Evolutionary conservation across 2,329 filamentous ascomycete species (phyloP).

Genomic region (Pestalotiopsis sp.): DNA sequence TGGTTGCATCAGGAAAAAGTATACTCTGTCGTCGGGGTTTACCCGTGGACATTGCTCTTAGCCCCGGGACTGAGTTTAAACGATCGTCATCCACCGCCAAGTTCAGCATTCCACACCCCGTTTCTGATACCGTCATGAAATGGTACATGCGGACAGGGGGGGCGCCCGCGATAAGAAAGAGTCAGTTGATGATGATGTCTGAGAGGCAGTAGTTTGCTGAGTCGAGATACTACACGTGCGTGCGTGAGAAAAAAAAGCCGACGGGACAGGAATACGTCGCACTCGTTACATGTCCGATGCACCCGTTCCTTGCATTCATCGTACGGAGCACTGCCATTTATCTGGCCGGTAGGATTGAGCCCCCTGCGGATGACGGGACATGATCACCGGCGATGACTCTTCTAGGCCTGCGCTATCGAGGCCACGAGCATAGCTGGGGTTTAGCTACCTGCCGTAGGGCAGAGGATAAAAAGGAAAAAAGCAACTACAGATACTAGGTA

Average conservation of each 20-base stretch:
- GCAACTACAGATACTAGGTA: background rate
- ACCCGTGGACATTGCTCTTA: background rate
- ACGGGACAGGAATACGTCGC: background rate
- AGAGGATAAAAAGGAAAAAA: background rate
- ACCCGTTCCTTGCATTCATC: background rate
- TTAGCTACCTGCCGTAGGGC: background rate
- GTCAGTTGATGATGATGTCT: background rate
- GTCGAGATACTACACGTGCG: background rate
- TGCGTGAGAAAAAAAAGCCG: background rate
- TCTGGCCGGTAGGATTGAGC: background rate
- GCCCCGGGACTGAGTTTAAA: constrained; percentile 3
- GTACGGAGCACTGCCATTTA: background rate
- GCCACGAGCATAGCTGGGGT: background rate
- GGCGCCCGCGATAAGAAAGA: background rate
- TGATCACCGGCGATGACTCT: background rate
- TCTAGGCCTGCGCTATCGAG: background rate
- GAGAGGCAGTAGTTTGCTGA: background rate
- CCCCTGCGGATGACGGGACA: background rate
- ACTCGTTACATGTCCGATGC: background rate
- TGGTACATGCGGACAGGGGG: background rate
- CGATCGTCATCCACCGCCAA: background rate
- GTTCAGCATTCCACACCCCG: background rate
- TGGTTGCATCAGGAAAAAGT: background rate
- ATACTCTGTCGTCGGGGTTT: background rate
- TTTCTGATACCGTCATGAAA: background rate